Base-by-base conservation (phyloP, 202 grass and related monocot species). In the Schoenoplectus triqueter region DNA sequence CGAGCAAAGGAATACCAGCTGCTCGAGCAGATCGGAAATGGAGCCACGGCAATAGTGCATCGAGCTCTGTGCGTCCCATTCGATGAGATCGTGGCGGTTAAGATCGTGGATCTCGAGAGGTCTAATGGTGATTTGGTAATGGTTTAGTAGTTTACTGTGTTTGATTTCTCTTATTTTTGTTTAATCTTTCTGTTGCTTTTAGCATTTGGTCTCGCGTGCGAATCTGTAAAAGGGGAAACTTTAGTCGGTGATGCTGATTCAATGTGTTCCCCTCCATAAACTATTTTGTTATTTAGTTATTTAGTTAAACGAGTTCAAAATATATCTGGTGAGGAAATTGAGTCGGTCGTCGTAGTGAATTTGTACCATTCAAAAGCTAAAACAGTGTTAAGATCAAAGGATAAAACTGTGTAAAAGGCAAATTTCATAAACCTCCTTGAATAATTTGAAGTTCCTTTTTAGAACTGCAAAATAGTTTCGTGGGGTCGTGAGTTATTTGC, bases 31-130 rank as follows among this genome's bases (percentile, higher is more conserved):
- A 78, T 97, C 72, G 95, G 95, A 14, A 87, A 97, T 22, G 95
- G 95, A 13, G 92, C 88, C 82, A 97, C 90, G 17, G 95, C 92
- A 18, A 88, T 90, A 7, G 95, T 97, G 46, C 89, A 86, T 51
- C 90, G 95, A 10, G 95, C 95, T 48, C 82, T 75, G 6, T 97
- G 95, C 85, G 19, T 84, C 8, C 91, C 95, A 3, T 86, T 93
- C 52, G 85, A 89, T 48, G 92, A 97, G 89, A 46, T 90, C 89
- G 89, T 97, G 50, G 92, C 95, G 47, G 85, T 97, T 85, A 97
- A 97, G 91, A 81, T 97, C 17, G 89, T 97, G 67, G 94, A 97
- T 73, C 82, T 97, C 69, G 84, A 92, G 41, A 90, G 86, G 9
- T 70, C 86, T 3, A 92, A 90, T 20, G 86, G 82, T 56, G 95